A percentile compares a stretch with the other conserved stretches of the same genome.
phyloP scores from a whole-genome alignment of 208 protist genomes.

The Trichomonas gallinae region DNA sequence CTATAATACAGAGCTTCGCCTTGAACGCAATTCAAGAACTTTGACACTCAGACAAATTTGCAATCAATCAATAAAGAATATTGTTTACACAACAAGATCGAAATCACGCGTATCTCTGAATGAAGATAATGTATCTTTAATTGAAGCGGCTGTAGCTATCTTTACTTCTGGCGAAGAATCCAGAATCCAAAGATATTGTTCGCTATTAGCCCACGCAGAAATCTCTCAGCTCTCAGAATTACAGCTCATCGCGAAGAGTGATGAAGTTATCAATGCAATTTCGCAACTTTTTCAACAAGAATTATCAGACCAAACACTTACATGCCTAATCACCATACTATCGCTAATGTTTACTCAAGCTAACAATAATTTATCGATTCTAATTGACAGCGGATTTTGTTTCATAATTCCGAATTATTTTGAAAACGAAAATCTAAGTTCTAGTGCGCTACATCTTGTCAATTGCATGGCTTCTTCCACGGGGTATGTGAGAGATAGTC shows the following conservation, averaged over 20 bases:
- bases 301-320: background rate
- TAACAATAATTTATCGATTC: background rate
- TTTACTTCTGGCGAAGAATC: background rate
- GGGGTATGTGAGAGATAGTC: background rate
- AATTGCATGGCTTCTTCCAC: background rate
- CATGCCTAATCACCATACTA: background rate
- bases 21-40: background rate
- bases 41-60: background rate
- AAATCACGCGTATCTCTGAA: background rate
- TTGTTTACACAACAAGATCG: background rate
- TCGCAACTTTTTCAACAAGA: background rate
- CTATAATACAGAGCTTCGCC: background rate
- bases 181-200: background rate
- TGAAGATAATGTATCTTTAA: background rate
- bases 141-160: background rate
- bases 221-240: background rate
- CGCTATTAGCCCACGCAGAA: background rate
- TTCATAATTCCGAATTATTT: background rate
- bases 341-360: background rate
- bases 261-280: background rate
- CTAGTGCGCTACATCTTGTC: background rate
- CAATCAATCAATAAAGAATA: background rate
- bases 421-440: background rate
- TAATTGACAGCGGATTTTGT: background rate
- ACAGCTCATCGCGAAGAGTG: background rate